Conservation (phyloP, 345 rosid species). For the Salix udensis region DNA sequence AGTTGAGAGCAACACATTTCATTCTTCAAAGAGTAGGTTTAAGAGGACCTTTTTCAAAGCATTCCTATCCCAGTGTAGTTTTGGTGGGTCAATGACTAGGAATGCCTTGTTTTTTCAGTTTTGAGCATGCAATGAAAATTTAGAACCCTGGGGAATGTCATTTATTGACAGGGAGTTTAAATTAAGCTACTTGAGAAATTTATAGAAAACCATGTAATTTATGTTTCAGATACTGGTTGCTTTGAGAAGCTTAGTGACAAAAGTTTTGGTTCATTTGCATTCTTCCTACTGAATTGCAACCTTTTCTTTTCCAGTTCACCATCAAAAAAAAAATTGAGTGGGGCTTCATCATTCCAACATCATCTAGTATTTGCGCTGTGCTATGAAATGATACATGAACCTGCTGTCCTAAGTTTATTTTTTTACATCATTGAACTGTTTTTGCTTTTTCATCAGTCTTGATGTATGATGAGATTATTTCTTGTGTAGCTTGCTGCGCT, state of each 20-base stretch:
- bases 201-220: not conserved
- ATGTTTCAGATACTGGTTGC: not conserved
- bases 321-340: no score
- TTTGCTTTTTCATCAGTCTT: not conserved
- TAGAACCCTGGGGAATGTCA: not conserved
- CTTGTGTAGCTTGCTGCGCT: conserved; percentile 76
- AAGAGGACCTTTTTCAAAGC: not conserved
- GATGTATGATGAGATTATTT: not conserved
- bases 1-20: not conserved
- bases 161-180: not conserved
- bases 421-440: not conserved
- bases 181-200: not conserved
- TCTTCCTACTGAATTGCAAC: not conserved
- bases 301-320: not conserved
- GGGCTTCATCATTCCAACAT: not conserved
- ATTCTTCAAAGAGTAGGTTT: not conserved
- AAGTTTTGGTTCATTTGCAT: not conserved
- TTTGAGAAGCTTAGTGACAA: not conserved
- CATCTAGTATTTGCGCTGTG: not conserved
- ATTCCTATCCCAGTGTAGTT: not conserved
- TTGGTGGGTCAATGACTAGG: not conserved
- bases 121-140: not conserved
- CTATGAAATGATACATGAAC: not conserved
- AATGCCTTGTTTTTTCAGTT: not conserved
- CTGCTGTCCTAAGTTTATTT: not conserved